Conservation (phyloP, 1,284 basidiomycete species). For the Macrocystidia cucumis region DNA sequence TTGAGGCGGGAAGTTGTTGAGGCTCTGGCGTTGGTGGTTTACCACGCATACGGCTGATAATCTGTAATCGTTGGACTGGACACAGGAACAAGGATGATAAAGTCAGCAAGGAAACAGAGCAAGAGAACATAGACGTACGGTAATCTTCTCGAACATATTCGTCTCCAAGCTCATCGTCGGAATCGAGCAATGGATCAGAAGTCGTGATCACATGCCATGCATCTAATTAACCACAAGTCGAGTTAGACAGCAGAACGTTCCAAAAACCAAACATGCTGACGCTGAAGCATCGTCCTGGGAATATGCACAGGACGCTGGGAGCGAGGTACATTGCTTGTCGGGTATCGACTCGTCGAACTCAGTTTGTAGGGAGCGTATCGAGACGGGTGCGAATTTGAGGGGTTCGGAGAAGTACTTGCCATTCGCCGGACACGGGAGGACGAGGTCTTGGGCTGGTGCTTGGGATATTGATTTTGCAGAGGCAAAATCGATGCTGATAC, state of each 20-base stretch:
- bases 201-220: slow-evolving; percentile 48
- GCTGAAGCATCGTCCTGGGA: slow-evolving; percentile 37
- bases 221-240: slow-evolving; percentile 30
- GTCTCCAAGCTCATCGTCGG: slow-evolving; percentile 49
- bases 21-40: slow-evolving; percentile 15
- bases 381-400: slow-evolving; percentile 14
- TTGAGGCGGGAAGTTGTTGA: slow-evolving; percentile 6
- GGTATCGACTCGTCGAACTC: slow-evolving; percentile 6
- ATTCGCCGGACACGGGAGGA: slow-evolving; percentile 4
- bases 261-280: too few relatives aligned
- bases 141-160: slow-evolving; percentile 48
- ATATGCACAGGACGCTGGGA: slow-evolving; percentile 10
- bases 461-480: slow-evolving; percentile 10
- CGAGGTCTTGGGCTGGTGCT: slow-evolving; percentile 7
- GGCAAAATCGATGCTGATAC: background rate
- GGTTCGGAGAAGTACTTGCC: slow-evolving; percentile 6
- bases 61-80: slow-evolving; percentile 45
- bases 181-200: slow-evolving; percentile 44
- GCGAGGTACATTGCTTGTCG: slow-evolving; percentile 3
- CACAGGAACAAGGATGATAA: slow-evolving; percentile 6
- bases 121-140: slow-evolving; percentile 25
- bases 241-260: too few relatives aligned
- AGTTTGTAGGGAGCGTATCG: slow-evolving; percentile 28
- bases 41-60: slow-evolving; percentile 40
- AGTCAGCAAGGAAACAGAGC: background rate